phyloP scores from a whole-genome alignment of 1,139 yeast species.

The Blastobotrys capitulatus region DNA sequence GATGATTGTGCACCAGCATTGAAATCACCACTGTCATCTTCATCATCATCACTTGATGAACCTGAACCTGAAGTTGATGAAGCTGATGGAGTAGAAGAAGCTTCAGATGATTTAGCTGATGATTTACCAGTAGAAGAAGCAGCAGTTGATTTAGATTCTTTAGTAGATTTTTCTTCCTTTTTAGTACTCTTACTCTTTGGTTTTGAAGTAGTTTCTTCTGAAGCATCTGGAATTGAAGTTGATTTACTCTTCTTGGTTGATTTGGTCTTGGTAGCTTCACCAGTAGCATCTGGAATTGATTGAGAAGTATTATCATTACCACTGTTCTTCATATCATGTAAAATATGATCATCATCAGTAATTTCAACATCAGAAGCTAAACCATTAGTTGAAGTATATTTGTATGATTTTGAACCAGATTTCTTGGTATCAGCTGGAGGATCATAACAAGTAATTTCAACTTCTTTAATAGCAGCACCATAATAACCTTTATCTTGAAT shows the following conservation, averaged over 20 bases:
- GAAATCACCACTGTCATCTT: slow-evolving; percentile 12
- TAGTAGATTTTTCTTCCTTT: slow-evolving; percentile 6
- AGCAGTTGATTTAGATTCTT: slow-evolving; percentile 9
- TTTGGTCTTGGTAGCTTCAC: slow-evolving; percentile 1
- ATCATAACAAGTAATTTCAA: slow-evolving; percentile 63
- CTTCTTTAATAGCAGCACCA: slow-evolving; percentile 57
- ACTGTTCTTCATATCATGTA: slow-evolving; percentile 53
- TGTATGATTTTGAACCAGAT: slow-evolving; percentile 52
- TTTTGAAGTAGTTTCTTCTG: slow-evolving; percentile 18
- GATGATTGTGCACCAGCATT: slow-evolving; percentile 12
- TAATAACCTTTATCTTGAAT: slow-evolving; percentile 71
- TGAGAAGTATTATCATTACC: slow-evolving; percentile 40
- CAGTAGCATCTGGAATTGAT: slow-evolving; percentile 12
- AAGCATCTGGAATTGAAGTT: slow-evolving; percentile 20
- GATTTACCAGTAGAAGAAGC: slow-evolving; percentile 1
- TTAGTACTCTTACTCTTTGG: slow-evolving; percentile 9
- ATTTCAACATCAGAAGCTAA: slow-evolving; percentile 48
- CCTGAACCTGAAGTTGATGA: background rate
- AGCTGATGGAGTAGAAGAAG: background rate
- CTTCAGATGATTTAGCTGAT: background rate
- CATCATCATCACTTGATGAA: background rate
- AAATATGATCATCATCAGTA: slow-evolving; percentile 53
- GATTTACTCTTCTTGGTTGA: slow-evolving; percentile 1
- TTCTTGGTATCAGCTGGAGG: slow-evolving; percentile 49
- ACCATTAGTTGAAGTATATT: slow-evolving; percentile 41